Percentiles rank a stretch among this genome's conserved stretches.
These are phyloP conservation scores for Phylloporus sp. DNA, from an alignment of 1,284 basidiomycete genomes.

Conservation along the genomic window DNA sequence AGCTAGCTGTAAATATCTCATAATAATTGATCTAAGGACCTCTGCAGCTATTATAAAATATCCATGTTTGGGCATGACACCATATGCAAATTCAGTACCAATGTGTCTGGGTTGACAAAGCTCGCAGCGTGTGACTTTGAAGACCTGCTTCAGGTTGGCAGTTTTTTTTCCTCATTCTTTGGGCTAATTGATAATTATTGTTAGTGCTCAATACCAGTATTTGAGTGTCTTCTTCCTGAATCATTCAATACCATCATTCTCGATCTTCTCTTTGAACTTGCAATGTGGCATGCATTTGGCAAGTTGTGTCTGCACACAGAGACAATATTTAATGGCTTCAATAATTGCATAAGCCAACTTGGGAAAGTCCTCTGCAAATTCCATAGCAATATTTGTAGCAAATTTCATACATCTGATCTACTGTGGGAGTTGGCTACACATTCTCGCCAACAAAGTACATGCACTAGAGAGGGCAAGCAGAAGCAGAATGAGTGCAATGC, in stretches of 20 bases:
- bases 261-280: slow-evolving; percentile 12
- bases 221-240: slow-evolving; percentile 39
- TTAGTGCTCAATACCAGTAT: slow-evolving; percentile 37
- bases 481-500: not conserved
- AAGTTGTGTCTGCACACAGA: slow-evolving; percentile 41
- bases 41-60: slow-evolving; percentile 5
- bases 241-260: slow-evolving; percentile 31
- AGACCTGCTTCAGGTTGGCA: slow-evolving; percentile 36
- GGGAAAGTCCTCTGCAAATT: slow-evolving; percentile 1
- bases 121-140: slow-evolving; percentile 18
- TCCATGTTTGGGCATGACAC: slow-evolving; percentile 4
- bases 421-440: slow-evolving; percentile 12
- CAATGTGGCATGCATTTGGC: slow-evolving; percentile 39
- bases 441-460: not conserved
- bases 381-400: not conserved
- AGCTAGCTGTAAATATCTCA: not conserved
- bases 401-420: slow-evolving; percentile 11
- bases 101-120: slow-evolving; percentile 11
- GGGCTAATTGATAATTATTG: not conserved
- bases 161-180: not conserved
- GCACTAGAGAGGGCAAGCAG: not conserved
- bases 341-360: slow-evolving; percentile 16
- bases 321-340: slow-evolving; percentile 27
- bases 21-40: not conserved
- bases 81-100: slow-evolving; percentile 14